Base-by-base conservation (phyloP, 2,329 filamentous ascomycete genomes). In the Magnaporthiopsis rhizophila region DNA sequence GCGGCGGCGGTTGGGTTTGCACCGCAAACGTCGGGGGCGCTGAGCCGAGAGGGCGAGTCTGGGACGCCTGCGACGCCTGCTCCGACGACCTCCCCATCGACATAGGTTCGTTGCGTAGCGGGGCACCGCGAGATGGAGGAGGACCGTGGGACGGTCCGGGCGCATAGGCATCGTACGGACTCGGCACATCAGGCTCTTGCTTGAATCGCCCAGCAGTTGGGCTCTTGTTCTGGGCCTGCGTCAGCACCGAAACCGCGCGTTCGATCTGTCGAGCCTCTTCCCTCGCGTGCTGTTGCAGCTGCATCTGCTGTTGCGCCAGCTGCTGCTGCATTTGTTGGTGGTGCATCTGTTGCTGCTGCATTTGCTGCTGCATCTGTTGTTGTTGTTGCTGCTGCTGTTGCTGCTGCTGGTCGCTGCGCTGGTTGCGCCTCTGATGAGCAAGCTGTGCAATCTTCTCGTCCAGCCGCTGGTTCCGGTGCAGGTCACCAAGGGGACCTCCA, bases 21-120 rank as follows among this genome's bases (percentile, higher is more conserved):
- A 74, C 69, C 12, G 71, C 68, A 64, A 75, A 77, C 5, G 74
- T 70, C 26, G 73, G 74, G 15, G 74, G 69, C 28, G 71, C 71
- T 21, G 75, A 70, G 18, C 73, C 72, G 36, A 72, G 71, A 60
- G 71, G 69, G 59, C 81, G 79, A 58, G 78, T 72, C 6, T 78
- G 73, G n/a, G n/a, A n/a, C n/a, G n/a, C n/a, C n/a, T n/a, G n/a
- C 53, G 84, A 81, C 59, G 80, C 2, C 45, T 21, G 77, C 50
- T 76, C 71, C 32, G 77, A 72, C 24, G 75, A 73, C 34, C 76
- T 70, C 26, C 76, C 73, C 34, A 79, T 65, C 2, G 79, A 71
- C 28, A 77, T 67, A 18, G 74, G 76, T 64, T 83, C 81, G 45
- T 69, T 69, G 62, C 80, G 72, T 8, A 77, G 70, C 28, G 76